Conservation (phyloP, 108 stramenopile species). For the Pelagomonas calceolata region DNA sequence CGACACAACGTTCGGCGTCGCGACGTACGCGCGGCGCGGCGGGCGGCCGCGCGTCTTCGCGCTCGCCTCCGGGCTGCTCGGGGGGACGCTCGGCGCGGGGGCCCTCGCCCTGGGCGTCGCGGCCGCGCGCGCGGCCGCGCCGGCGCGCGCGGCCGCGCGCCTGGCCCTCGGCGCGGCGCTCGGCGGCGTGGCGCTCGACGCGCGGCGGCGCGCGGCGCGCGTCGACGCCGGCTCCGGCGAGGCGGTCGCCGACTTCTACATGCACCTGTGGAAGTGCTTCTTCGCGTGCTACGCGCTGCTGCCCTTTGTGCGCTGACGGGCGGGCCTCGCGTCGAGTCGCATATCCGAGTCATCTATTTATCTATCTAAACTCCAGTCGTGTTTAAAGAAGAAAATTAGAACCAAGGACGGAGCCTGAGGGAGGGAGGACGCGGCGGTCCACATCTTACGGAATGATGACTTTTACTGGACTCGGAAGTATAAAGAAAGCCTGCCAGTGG, state of each 20-base stretch:
- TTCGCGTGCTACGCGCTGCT: constrained; percentile 29
- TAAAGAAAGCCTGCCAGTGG: no score
- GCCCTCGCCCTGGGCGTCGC: constrained; percentile 10
- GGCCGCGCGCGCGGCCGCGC: background rate
- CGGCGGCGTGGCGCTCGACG: background rate
- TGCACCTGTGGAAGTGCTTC: constrained; percentile 34
- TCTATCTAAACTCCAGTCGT: no score
- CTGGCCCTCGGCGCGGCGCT: background rate
- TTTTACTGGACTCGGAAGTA: no score
- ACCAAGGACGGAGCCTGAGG: no score
- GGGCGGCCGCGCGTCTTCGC: constrained; percentile 20
- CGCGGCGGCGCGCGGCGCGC: constrained; percentile 3
- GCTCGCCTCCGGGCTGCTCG: constrained; percentile 14
- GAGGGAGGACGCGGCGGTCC: no score
- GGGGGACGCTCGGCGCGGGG: constrained; percentile 13
- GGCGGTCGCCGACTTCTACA: constrained; percentile 29
- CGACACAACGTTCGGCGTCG: constrained; percentile 20
- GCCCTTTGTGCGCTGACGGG: constrained; percentile 26
- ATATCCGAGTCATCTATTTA: no score
- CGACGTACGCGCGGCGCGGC: constrained; percentile 18
- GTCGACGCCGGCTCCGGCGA: constrained; percentile 12
- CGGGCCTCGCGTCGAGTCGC: no score
- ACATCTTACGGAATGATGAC: no score
- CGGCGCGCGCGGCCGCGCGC: background rate
- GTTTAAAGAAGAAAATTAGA: no score